Evolutionary conservation across 805 yeast genomes (phyloP), one percentile per base, ranked within the genome.

Genomic region (Brettanomyces anomalus): DNA sequence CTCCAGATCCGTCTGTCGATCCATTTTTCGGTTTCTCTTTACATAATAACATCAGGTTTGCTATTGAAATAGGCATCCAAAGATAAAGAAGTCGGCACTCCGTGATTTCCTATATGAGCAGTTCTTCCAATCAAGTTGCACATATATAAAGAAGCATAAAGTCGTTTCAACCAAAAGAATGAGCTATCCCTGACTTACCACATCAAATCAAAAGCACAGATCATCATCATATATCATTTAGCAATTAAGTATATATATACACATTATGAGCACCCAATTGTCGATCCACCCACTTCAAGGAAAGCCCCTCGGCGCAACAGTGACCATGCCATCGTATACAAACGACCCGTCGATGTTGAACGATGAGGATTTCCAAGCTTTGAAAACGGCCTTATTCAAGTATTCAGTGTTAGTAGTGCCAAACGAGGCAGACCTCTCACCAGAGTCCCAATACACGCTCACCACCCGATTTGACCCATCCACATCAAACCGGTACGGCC

Each of bases 381-480:
- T 86, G 46, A 76, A 72, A 51, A 72, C 74, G 28, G 90, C 89
- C 0, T 71, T 86, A 4, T 78, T 79, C 52, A 71, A 70, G 7
- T 64, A 87, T 57, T 73, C 85, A 41, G 95, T 87, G 7, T 67
- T 85, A 15, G 81, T 86, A 15, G 74, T 87, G 43, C 90, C 90
- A 36, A 70, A 71, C 35, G 90, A 83, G 62, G 76, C 69, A n/a
- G 64, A 76, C 5, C 69, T 87, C 33, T 49, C 78, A 3, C 94
- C 96, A 28, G 68, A 74, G 44, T 79, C 89, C 1, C 96, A 87
- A 62, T 85, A 81, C 63, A 62, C 70, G 20, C 69, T 87, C 41
- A 87, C 95, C 26, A 74, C 81, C 46, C 74, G 84, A 53, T 82
- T 86, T 56, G 96, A 87, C 55, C 87, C 90, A 19, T 67, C 85